These are phyloP conservation scores for Eragrostis nindensis DNA, from an alignment of 176 grass and related monocot genomes.

Conservation along the genomic window DNA sequence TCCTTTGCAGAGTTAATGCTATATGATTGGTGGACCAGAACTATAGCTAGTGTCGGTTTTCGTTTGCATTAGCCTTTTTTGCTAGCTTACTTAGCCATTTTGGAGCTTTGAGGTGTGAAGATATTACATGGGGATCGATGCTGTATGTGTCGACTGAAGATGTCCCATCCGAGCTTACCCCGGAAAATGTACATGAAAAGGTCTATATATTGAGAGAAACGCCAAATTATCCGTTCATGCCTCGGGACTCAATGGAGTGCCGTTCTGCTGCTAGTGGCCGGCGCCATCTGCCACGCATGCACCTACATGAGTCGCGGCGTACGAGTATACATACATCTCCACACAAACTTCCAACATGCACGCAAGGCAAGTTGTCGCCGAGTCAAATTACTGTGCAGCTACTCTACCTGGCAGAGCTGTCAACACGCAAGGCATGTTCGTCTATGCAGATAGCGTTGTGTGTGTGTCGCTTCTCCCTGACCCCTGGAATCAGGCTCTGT, in stretches of 20 bases:
- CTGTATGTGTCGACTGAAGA: background rate
- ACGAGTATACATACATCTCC: background rate
- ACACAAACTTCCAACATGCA: slow-evolving; percentile 7
- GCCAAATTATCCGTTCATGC: no score
- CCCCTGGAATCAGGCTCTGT: background rate
- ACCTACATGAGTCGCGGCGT: background rate
- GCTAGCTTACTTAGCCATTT: background rate
- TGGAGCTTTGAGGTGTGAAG: background rate
- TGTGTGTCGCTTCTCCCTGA: slow-evolving; percentile 16
- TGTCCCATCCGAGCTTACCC: background rate
- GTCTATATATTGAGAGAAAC: background rate
- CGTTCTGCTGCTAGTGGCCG: no score
- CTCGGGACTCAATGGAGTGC: background rate
- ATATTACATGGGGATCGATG: background rate
- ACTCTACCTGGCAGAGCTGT: background rate
- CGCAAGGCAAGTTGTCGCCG: slow-evolving; percentile 4
- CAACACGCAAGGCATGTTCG: no score
- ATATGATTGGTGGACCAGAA: no score
- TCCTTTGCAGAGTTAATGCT: no score
- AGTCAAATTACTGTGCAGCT: slow-evolving; percentile 2
- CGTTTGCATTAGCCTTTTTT: no score
- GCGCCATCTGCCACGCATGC: no score
- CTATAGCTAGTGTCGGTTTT: no score
- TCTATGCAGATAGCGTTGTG: background rate
- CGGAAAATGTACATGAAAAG: background rate